Base-by-base conservation (phyloP, 345 rosid species). In the Barbarea vulgaris region DNA sequence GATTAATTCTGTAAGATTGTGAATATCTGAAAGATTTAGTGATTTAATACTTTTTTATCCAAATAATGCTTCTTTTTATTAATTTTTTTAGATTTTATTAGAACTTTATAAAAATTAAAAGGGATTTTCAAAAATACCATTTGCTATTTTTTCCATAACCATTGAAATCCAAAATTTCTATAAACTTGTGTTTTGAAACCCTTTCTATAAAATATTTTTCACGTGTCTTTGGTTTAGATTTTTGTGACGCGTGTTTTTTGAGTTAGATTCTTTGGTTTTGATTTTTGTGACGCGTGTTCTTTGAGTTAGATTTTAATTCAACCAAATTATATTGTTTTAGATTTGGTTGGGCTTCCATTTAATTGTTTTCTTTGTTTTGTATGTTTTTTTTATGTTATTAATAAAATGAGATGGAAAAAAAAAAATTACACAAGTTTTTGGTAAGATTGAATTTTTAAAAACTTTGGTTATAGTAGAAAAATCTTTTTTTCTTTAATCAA, bases 11-110 rank as follows among this genome's bases (percentile, higher is more conserved):
- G 25, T 24, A 53, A 37, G 34, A 67, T 67, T 52, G 28, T 67
- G 9, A 3, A 6, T 67, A 52, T 67, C 31, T 52, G 0, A 17
- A 37, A 9, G 5, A 17, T 37, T 54, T 52, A 53, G 41, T 25
- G 17, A 5, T 67, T 33, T 3, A 3, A 19, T 67, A 18, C 21
- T 1, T 19, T 66, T 37, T n/a, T 68, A 39, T 68, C 62, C 48
- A 37, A 53, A 53, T 53, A 53, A n/a, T 53, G 62, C 18, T 6
- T 53, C 37, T 68, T 67, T 68, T 17, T 53, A 10, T 53, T 21
- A n/a, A 51, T 52, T 15, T 67, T 1, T 53, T 1, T 53, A 37
- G 11, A 53, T 52, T 37, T 66, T 25, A 33, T 10, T 21, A 50
- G 46, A 33, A 34, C 2, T 50, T 64, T 52, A 21, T 14, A 33